Evolutionary conservation across 495 filamentous ascomycete species (phyloP), one percentile per base, ranked within the genome.

Genomic region (Penicillium canariense): DNA sequence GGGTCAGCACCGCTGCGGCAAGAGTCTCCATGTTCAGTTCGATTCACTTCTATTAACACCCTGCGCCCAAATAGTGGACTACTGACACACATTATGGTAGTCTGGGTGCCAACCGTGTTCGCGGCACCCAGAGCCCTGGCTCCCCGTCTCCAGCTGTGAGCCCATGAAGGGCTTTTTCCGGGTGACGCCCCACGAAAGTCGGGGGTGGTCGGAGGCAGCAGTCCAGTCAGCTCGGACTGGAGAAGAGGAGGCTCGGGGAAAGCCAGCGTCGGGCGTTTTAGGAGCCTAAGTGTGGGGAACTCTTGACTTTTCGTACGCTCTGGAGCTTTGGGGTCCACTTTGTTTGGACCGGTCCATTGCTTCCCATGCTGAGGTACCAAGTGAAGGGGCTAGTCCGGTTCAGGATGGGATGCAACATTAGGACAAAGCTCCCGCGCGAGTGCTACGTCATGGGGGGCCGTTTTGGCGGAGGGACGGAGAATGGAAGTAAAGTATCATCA

Each of bases 231-330:
- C 12, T 27, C 36, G 52, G 17, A 34, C 48, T 31, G 49, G 52
- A 48, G 27, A 52, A 56, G 31, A 40, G 53, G 50, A 51, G 32
- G 31, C 47, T 38, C 20, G 34, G 23, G 12, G 49, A 18, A 31
- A 12, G 11, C 3, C 38, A 30, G 36, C 42, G 46, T 66, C 63
- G 63, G 63, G 63, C 56, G 57, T 48, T 66, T 63, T 66, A 66
- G 63, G 63, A 56, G 32, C 10, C 26, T 15, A 54, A 62, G 40
- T 42, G 45, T 57, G 48, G 48, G 49, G 46, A 46, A 38, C 25
- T 23, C 11, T 18, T 23, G 25, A 18, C n/a, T 39, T 22, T 17
- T 40, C 20, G 5, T 23, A 11, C 18, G 38, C 22, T n/a, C n/a
- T 50, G 32, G 25, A 32, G 30, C 17, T 9, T 22, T 17, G 26